These are phyloP conservation scores for Tuber melanosporum DNA, from an alignment of 495 filamentous ascomycete genomes.

Conservation along the genomic window DNA sequence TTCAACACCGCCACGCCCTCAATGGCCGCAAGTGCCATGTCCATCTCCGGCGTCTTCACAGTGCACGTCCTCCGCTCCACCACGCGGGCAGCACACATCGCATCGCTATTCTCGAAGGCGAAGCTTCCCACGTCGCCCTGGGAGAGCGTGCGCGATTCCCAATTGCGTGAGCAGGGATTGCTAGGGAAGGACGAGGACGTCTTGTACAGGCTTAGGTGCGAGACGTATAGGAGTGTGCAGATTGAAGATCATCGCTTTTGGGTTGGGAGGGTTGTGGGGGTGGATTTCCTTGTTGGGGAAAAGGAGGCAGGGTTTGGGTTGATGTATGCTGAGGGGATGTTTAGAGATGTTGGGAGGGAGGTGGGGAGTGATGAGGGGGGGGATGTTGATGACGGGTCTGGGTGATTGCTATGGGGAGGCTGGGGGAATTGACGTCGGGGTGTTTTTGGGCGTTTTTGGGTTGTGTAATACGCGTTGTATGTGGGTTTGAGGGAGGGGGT, in stretches of 20 bases:
- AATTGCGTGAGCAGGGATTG: neutral
- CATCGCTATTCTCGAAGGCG: slow-evolving; percentile 23
- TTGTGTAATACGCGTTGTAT: neutral
- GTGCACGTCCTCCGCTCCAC: slow-evolving; percentile 35
- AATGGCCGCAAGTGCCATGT: slow-evolving; percentile 29
- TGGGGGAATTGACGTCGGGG: neutral
- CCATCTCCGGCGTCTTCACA: slow-evolving; percentile 19
- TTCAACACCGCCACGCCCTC: slow-evolving; percentile 42
- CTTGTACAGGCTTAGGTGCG: slow-evolving; percentile 29
- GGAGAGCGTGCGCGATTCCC: neutral
- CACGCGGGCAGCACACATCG: slow-evolving; percentile 30
- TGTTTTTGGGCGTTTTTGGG: neutral
- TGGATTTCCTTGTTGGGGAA: slow-evolving; percentile 25
- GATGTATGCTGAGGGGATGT: slow-evolving; percentile 37
- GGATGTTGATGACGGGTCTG: slow-evolving; percentile 28
- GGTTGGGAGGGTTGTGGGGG: slow-evolving; percentile 32
- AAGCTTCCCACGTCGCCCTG: slow-evolving; percentile 9
- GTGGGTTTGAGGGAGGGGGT: neutral
- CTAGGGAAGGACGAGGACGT: slow-evolving; percentile 36
- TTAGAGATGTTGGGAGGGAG: slow-evolving; percentile 26
- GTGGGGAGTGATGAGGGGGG: slow-evolving; percentile 19
- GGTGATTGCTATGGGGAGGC: neutral
- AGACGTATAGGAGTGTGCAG: slow-evolving; percentile 23
- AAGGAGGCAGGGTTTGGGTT: slow-evolving; percentile 28
- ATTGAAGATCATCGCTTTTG: slow-evolving; percentile 40